Conservation (phyloP, 176 grass and related monocot species). For the Microstegium vimineum region DNA sequence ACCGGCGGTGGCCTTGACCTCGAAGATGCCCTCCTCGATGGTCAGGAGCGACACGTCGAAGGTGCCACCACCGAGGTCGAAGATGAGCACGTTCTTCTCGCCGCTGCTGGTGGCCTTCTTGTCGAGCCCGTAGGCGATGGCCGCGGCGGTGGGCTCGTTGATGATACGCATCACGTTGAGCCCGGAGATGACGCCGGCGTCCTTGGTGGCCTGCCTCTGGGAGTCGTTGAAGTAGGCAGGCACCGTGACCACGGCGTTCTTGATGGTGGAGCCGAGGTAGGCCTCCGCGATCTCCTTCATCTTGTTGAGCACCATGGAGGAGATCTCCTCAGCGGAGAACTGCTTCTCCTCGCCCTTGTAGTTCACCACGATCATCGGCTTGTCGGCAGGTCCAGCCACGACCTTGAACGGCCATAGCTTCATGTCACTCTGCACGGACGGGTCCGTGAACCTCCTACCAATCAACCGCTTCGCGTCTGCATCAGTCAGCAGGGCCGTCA, state of each 20-base stretch:
- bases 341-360: too few species aligned
- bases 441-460: too few species aligned
- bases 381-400: too few species aligned
- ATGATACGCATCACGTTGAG: conserved; percentile 89
- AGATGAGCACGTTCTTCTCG: conserved; percentile 97
- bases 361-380: too few species aligned
- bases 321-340: too few species aligned
- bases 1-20: conserved; percentile 87
- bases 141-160: conserved; percentile 81
- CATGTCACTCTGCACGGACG: too few species aligned
- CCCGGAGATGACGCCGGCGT: conserved; percentile 68
- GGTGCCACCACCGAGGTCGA: conserved; percentile 86
- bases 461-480: too few species aligned
- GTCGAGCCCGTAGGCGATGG: conserved; percentile 82
- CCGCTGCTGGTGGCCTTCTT: conserved; percentile 73
- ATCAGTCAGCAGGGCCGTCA: too few species aligned
- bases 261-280: conserved; percentile 58
- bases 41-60: conserved; percentile 90
- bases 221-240: conserved; percentile 93
- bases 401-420: too few species aligned
- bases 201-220: conserved; percentile 87
- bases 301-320: too few species aligned
- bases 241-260: conserved; percentile 78
- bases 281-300: conserved; percentile 88
- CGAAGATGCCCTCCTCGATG: conserved; percentile 98